Percentiles rank a stretch among this genome's conserved stretches.
phyloP scores from a whole-genome alignment of 1,284 basidiomycete species.

The Nidula niveotomentosa region DNA sequence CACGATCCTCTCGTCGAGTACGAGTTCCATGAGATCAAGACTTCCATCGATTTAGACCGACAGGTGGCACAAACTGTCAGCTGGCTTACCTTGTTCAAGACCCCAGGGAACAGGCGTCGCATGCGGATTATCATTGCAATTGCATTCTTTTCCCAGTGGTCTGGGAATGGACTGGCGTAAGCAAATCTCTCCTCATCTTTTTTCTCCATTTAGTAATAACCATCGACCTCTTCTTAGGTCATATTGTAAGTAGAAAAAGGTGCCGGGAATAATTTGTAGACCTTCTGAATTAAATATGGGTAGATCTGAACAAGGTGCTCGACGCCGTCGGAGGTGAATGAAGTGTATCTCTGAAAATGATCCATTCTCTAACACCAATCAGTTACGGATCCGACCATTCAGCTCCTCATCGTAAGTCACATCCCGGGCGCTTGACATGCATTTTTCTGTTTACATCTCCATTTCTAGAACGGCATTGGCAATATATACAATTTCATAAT shows the following conservation, averaged over 20 bases:
- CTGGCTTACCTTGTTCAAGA: constrained; percentile 49
- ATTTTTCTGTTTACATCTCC: constrained; percentile 11
- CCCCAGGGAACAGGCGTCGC: constrained; percentile 52
- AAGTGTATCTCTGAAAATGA: constrained; percentile 8
- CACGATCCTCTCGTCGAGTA: constrained; percentile 58
- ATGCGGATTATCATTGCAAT: constrained; percentile 56
- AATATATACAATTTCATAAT: constrained; percentile 54
- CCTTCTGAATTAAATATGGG: not conserved
- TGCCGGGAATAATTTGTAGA: not conserved
- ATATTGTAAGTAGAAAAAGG: constrained; percentile 19
- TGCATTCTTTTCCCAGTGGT: constrained; percentile 67
- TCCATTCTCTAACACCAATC: not conserved
- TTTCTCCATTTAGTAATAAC: constrained; percentile 9
- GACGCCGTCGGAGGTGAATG: constrained; percentile 40
- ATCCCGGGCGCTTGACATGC: constrained; percentile 3
- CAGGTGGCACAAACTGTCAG: constrained; percentile 32
- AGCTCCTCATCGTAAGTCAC: constrained; percentile 39
- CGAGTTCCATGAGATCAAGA: constrained; percentile 62
- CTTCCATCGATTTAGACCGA: constrained; percentile 48
- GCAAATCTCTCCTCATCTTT: not conserved
- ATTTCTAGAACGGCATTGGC: constrained; percentile 45
- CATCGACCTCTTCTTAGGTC: constrained; percentile 10
- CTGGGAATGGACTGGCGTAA: constrained; percentile 58
- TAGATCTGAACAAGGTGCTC: constrained; percentile 52
- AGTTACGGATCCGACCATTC: constrained; percentile 49